Conservation (phyloP, 164 flowering plant species). For the Vitis vinifera region DNA sequence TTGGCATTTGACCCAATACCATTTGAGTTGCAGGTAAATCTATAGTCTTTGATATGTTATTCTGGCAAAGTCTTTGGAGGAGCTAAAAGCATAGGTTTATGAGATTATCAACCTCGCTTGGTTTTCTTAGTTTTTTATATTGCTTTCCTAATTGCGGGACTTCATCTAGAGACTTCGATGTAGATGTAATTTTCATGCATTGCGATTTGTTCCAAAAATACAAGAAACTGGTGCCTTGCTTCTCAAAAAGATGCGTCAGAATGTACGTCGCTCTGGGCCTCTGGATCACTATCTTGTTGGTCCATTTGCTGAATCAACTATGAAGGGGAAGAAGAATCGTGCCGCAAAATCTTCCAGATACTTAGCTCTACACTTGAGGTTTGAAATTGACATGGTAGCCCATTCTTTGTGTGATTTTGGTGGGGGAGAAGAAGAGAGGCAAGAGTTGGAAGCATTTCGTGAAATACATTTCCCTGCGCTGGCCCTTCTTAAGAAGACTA, state of each 20-base stretch:
- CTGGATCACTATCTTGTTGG: conserved; percentile 81
- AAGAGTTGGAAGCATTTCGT: conserved; percentile 87
- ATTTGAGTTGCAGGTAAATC: conserved; percentile 77
- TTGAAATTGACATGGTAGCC: conserved; percentile 99
- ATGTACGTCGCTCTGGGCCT: conserved; percentile 47
- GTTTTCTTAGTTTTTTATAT: conserved; percentile 5
- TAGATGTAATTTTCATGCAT: conserved; percentile 98
- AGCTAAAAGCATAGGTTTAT: background rate
- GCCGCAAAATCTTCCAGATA: conserved; percentile 52
- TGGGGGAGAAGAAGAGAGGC: conserved; percentile 85
- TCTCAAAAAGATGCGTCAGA: conserved; percentile 66
- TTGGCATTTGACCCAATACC: conserved; percentile 96
- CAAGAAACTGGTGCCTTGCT: conserved; percentile 91
- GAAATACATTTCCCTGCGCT: conserved; percentile 87
- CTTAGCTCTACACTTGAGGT: conserved; percentile 87
- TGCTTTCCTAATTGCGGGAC: conserved; percentile 52
- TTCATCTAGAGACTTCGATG: conserved; percentile 98
- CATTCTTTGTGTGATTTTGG: conserved; percentile 96
- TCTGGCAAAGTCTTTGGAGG: background rate
- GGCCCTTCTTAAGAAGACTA: conserved; percentile 48
- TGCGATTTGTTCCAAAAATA: conserved; percentile 83
- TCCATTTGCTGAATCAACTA: conserved; percentile 42
- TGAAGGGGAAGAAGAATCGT: conserved; percentile 24
- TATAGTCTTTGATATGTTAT: conserved; percentile 7
- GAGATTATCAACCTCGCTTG: background rate